phyloP scores from a whole-genome alignment of 345 rosid genomes.

The Iberis pinnata region DNA sequence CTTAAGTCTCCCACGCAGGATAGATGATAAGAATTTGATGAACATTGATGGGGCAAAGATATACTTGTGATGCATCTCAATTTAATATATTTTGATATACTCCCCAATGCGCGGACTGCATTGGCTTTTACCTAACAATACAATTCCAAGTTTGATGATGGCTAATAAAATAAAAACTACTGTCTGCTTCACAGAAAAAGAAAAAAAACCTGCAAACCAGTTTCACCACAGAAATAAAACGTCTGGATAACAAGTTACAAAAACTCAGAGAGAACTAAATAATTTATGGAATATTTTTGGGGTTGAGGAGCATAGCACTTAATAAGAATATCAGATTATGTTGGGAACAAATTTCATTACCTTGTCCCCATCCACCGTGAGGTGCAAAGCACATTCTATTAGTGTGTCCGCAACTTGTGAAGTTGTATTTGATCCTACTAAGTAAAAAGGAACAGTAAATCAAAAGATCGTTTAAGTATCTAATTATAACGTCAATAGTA shows the following conservation, averaged over 20 bases:
- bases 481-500: not conserved
- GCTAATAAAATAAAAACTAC: slow-evolving; percentile 10
- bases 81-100: slow-evolving; percentile 55
- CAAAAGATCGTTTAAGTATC: not conserved
- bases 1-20: slow-evolving; percentile 31
- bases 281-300: too few species aligned
- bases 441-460: slow-evolving; percentile 9
- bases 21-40: slow-evolving; percentile 23
- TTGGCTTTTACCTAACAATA: slow-evolving; percentile 57
- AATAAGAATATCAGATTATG: not conserved
- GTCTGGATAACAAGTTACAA: not conserved
- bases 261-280: too few species aligned
- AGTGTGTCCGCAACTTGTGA: slow-evolving; percentile 31
- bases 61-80: slow-evolving; percentile 32
- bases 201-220: not conserved
- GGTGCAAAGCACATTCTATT: slow-evolving; percentile 65
- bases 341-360: slow-evolving; percentile 34
- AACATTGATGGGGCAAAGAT: slow-evolving; percentile 21
- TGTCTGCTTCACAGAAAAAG: not conserved
- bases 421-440: slow-evolving; percentile 36
- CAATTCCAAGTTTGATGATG: slow-evolving; percentile 7
- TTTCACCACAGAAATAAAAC: slow-evolving; percentile 12
- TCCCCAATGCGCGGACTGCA: slow-evolving; percentile 91
- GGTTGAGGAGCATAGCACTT: not conserved
- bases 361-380: slow-evolving; percentile 88